Evolutionary conservation across 208 protist species (phyloP).

Genomic region (Leishmania aethiopica): DNA sequence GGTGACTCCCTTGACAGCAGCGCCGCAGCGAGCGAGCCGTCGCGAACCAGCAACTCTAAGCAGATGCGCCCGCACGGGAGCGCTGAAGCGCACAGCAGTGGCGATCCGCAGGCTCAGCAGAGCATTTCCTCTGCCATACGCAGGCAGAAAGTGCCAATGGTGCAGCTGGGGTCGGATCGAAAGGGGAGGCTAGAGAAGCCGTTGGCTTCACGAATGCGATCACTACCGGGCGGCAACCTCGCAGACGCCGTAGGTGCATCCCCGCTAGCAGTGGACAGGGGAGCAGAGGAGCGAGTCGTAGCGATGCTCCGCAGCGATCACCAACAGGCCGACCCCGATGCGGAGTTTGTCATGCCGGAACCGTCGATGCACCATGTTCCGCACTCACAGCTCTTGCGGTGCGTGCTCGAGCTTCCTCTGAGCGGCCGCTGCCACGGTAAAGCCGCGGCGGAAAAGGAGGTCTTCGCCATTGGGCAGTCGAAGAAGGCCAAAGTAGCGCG

Average conservation of each 20-base stretch:
- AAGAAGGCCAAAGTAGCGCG: conserved; percentile 47
- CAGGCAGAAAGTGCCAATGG: background rate
- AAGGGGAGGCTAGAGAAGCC: background rate
- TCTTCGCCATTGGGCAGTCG: conserved; percentile 67
- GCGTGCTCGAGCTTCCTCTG: conserved; percentile 45
- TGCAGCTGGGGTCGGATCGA: background rate
- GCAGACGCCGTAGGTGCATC: conserved; percentile 22
- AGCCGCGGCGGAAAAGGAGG: background rate
- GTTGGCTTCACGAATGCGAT: background rate
- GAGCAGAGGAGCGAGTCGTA: conserved; percentile 40
- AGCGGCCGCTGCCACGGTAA: background rate
- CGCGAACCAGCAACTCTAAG: background rate
- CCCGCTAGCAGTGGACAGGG: conserved; percentile 19
- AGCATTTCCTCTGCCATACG: background rate
- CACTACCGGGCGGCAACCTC: conserved; percentile 27
- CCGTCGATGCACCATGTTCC: conserved; percentile 36
- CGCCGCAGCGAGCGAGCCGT: background rate
- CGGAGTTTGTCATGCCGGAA: background rate
- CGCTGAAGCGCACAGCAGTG: background rate
- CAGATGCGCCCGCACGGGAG: background rate
- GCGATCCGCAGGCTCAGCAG: background rate
- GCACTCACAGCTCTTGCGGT: conserved; percentile 47
- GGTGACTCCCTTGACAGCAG: background rate
- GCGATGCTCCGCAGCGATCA: conserved; percentile 35
- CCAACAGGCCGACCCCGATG: conserved; percentile 10